phyloP scores from a whole-genome alignment of 2,329 filamentous ascomycete species.

The Phialocephala sp. region DNA sequence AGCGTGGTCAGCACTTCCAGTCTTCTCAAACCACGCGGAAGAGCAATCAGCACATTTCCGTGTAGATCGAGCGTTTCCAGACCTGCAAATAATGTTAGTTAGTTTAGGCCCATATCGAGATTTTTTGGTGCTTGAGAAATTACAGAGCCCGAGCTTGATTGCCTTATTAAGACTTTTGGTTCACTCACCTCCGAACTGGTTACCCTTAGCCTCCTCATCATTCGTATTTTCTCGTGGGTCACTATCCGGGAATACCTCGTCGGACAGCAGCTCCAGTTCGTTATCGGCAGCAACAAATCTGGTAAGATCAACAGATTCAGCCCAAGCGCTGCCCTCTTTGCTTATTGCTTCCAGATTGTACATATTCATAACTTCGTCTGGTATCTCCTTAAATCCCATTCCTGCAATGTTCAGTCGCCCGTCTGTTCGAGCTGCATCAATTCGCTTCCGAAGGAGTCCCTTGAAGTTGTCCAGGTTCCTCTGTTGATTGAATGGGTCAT shows the following conservation, averaged over 20 bases:
- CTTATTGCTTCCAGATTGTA: constrained; percentile 78
- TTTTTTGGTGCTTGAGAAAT: no score
- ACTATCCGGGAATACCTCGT: constrained; percentile 79
- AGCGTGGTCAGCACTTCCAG: constrained; percentile 77
- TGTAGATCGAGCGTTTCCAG: constrained; percentile 85
- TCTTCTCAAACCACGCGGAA: constrained; percentile 78
- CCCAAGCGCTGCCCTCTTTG: constrained; percentile 74
- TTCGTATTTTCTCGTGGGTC: constrained; percentile 59
- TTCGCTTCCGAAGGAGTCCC: constrained; percentile 74
- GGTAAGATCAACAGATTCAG: constrained; percentile 86
- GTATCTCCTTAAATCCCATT: constrained; percentile 79
- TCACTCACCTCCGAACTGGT: constrained; percentile 68
- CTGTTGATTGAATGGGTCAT: constrained; percentile 74
- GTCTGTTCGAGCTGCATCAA: constrained; percentile 74
- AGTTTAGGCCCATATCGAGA: background rate
- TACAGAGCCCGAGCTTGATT: no score
- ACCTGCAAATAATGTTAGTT: constrained; percentile 46
- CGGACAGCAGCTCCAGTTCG: constrained; percentile 75
- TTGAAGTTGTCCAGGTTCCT: constrained; percentile 61
- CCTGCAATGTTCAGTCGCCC: constrained; percentile 89
- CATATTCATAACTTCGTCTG: constrained; percentile 85
- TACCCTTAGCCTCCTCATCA: constrained; percentile 69
- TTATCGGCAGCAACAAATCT: constrained; percentile 90
- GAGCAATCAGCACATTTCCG: constrained; percentile 74
- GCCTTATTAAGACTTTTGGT: background rate